phyloP scores from a whole-genome alignment of 768 basidiomycete genomes.

The Sporobolomyces roseus region DNA sequence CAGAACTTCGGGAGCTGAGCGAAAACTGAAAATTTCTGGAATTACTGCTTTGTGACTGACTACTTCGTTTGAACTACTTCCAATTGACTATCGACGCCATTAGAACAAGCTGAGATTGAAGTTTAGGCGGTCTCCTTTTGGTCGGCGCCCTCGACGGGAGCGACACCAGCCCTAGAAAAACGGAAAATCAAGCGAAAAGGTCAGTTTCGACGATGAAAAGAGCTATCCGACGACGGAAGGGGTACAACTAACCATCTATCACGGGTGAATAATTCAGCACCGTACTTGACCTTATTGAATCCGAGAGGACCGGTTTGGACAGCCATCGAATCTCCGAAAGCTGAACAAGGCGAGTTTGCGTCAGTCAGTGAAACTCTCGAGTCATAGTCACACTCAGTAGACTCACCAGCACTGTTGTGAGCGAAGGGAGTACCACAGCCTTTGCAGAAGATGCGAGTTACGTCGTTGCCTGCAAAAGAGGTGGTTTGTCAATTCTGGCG shows the following conservation, averaged over 20 bases:
- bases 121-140: slow-evolving; percentile 27
- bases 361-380: no score
- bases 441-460: slow-evolving; percentile 18
- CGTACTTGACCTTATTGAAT: slow-evolving; percentile 26
- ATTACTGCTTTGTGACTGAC: neutral
- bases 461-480: slow-evolving; percentile 22
- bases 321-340: slow-evolving; percentile 21
- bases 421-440: slow-evolving; percentile 24
- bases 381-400: neutral
- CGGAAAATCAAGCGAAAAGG: neutral
- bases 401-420: slow-evolving; percentile 5
- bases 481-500: no score
- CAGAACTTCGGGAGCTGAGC: neutral
- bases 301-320: slow-evolving; percentile 19
- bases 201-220: neutral
- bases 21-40: neutral
- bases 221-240: no score
- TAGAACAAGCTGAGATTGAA: neutral
- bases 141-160: slow-evolving; percentile 20
- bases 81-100: no score
- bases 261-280: slow-evolving; percentile 22
- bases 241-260: slow-evolving; percentile 20
- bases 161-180: slow-evolving; percentile 5
- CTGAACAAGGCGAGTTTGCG: neutral
- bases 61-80: no score